These are phyloP conservation scores for Striga asiatica DNA, from an alignment of 257 asterid species.

Conservation along the genomic window DNA sequence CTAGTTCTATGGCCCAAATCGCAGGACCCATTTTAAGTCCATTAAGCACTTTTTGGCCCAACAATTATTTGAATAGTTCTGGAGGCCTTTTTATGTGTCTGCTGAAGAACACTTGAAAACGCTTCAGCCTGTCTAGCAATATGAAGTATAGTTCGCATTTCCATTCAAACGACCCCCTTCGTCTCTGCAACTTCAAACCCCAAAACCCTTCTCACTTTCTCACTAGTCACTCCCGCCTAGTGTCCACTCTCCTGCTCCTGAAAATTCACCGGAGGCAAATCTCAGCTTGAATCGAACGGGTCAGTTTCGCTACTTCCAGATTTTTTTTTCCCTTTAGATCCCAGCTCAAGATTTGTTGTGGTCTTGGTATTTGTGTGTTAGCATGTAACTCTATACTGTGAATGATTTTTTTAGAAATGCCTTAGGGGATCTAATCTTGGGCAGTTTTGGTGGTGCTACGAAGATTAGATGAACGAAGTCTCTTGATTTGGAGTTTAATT, in stretches of 20 bases:
- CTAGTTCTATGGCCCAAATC: too few relatives aligned
- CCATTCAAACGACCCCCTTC: background rate
- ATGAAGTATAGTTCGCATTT: too few relatives aligned
- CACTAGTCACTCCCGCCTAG: conserved; percentile 15
- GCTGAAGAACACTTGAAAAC: too few relatives aligned
- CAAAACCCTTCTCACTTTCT: conserved; percentile 16
- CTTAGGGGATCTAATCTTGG: background rate
- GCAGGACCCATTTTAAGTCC: too few relatives aligned
- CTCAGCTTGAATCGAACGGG: conserved; percentile 1
- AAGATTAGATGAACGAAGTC: background rate
- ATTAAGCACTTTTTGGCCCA: too few relatives aligned
- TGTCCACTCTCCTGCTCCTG: background rate
- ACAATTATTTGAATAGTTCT: too few relatives aligned
- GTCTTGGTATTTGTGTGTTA: too few relatives aligned
- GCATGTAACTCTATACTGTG: background rate
- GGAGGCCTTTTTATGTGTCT: too few relatives aligned
- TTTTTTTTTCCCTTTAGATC: background rate
- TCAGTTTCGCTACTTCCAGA: background rate
- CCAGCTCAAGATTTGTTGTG: background rate
- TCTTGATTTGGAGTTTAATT: background rate
- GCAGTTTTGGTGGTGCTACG: background rate
- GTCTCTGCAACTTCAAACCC: conserved; percentile 9
- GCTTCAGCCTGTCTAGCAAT: too few relatives aligned
- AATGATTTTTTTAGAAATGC: background rate
- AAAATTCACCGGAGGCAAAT: background rate